These are phyloP conservation scores for Debaryomyces coudertii DNA, from an alignment of 1,139 yeast species.

Conservation along the genomic window DNA sequence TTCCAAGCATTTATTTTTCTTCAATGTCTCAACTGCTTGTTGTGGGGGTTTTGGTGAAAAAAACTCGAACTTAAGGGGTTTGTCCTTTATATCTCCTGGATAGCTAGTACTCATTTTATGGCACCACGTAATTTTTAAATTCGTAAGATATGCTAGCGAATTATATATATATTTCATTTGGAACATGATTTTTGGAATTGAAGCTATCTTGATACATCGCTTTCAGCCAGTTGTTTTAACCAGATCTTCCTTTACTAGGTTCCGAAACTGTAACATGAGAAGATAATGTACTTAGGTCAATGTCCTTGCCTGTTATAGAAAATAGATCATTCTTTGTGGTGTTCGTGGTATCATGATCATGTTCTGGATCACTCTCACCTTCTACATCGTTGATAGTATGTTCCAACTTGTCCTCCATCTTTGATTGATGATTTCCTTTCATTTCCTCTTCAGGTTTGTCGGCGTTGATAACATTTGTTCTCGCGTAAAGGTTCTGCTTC, in stretches of 20 bases:
- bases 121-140: neutral
- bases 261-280: slow-evolving; percentile 7
- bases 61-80: neutral
- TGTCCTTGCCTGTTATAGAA: slow-evolving; percentile 10
- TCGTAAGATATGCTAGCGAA: neutral
- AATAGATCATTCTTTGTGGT: slow-evolving; percentile 12
- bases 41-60: neutral
- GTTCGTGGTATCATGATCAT: slow-evolving; percentile 5
- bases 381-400: neutral
- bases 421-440: neutral
- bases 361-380: slow-evolving; percentile 1
- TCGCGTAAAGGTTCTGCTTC: slow-evolving; percentile 3
- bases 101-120: neutral
- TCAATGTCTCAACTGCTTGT: neutral
- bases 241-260: neutral
- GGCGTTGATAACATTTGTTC: neutral
- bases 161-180: slow-evolving; percentile 1
- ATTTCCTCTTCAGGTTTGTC: neutral
- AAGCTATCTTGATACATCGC: slow-evolving; percentile 4
- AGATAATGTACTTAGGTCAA: slow-evolving; percentile 9
- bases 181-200: neutral
- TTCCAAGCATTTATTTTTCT: neutral
- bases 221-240: neutral
- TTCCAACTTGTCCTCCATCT: neutral
- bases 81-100: neutral